Evolutionary conservation across 73 alveolate genomes (phyloP), one percentile per base, ranked within the genome.

Genomic region (Tetrahymena elliotti): DNA sequence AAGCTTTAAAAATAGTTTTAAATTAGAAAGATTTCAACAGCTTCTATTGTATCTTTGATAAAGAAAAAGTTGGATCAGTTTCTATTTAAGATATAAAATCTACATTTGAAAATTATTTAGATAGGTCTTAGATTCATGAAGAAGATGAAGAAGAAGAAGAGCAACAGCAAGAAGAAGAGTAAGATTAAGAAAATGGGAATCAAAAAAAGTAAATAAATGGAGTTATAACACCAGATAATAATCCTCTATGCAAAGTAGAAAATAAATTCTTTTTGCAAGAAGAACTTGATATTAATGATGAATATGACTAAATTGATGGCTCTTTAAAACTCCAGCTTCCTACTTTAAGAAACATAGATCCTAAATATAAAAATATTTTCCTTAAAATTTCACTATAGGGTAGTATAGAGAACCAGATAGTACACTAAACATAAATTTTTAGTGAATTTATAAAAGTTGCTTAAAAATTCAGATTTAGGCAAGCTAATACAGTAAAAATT

Each of bases 1-100:
- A 83, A 84, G 52, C 94, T 83, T 84, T 94, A 41, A 94, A 94
- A 84, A 94, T 94, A 16, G 52, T 84, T 31, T 83, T 94, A 36
- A 94, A 94, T 83, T 38, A 94, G 52, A 94, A 83, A 39, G 96
- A 94, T 38, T 53, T 94, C 27, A 94, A 94, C 68, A 94, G 93
- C 27, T 40, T 94, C 83, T 94, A 82, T 38, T 84, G 94, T 33
- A 94, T 94, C n/a, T 94, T 94, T 40, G 96, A 94, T 53, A 38
- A 93, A 38, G 96, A 94, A 82, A 94, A 94, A 39, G 52, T 93
- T 36, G 96, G 96, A 24, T 83, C 96, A n/a, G 52, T 94, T 22
- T 83, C 94, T 10, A 41, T 94, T 84, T 53, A 36, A 40, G 96
- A 94, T 83, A 36, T 94, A 84, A 94, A 52, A 94, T 93, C 92